These are phyloP conservation scores for Didymella keratinophila DNA, from an alignment of 2,329 filamentous ascomycete species.

Conservation along the genomic window DNA sequence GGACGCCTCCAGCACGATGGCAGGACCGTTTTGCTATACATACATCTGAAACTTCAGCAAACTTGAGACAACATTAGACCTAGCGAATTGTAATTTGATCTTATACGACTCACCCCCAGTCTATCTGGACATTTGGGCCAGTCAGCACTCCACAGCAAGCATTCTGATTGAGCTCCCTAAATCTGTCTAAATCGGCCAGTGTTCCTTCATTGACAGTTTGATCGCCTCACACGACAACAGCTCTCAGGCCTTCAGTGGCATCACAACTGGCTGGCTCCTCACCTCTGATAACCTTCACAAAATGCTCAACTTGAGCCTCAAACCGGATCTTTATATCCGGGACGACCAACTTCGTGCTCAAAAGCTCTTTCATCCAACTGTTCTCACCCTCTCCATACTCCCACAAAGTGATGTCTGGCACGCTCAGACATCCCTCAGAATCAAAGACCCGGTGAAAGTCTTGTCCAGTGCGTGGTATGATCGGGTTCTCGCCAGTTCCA, in stretches of 20 bases:
- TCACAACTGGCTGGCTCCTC: constrained; percentile 1
- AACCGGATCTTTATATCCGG: constrained; percentile 3
- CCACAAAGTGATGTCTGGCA: background rate
- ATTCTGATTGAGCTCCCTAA: background rate
- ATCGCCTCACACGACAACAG: constrained; percentile 2
- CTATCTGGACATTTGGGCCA: no score
- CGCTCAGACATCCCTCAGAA: background rate
- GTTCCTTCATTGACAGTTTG: constrained; percentile 7
- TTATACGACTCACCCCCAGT: no score
- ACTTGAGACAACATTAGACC: no score
- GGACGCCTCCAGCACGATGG: constrained; percentile 54
- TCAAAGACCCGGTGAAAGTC: constrained; percentile 1
- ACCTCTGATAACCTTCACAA: background rate
- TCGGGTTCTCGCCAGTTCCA: constrained; percentile 6
- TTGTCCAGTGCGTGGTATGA: background rate
- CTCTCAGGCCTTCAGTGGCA: background rate
- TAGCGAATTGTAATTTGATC: no score
- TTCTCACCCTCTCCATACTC: background rate
- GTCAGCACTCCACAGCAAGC: no score
- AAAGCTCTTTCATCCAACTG: background rate
- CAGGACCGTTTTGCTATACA: constrained; percentile 57
- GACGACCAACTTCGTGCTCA: background rate
- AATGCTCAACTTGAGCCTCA: constrained; percentile 2
- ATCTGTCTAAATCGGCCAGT: background rate
- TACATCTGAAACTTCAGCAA: constrained; percentile 38